These are phyloP conservation scores for Juglanconis juglandina DNA, from an alignment of 2,329 filamentous ascomycete genomes.

Conservation along the genomic window DNA sequence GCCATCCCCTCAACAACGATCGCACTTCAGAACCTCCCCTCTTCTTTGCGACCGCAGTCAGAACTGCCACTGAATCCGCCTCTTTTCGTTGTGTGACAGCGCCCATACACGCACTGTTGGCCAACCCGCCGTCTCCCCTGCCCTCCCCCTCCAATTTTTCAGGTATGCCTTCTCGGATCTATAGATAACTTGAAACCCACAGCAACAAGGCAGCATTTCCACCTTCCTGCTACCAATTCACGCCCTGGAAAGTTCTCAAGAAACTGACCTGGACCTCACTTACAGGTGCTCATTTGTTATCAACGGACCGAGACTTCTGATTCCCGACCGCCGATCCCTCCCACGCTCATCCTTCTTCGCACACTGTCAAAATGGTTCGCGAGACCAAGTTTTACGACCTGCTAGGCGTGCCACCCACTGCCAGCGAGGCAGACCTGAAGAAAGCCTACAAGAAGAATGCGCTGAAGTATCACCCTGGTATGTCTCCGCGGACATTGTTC, in stretches of 20 bases:
- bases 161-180: background rate
- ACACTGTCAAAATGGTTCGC: slow-evolving; percentile 62
- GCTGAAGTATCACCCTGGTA: slow-evolving; percentile 81
- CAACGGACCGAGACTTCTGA: background rate
- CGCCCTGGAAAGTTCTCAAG: background rate
- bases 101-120: background rate
- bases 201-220: background rate
- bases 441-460: slow-evolving; percentile 84
- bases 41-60: slow-evolving; percentile 6
- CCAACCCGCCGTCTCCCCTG: background rate
- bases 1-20: background rate
- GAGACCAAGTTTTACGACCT: slow-evolving; percentile 77
- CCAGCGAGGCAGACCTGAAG: slow-evolving; percentile 83
- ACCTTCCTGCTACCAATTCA: background rate
- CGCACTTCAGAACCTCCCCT: background rate
- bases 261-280: background rate
- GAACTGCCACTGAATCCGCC: background rate
- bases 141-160: slow-evolving; percentile 3
- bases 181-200: background rate
- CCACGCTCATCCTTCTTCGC: background rate
- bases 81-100: background rate
- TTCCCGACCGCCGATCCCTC: background rate
- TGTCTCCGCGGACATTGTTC: slow-evolving; percentile 27
- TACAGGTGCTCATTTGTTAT: background rate
- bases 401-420: slow-evolving; percentile 72